Conservation (phyloP, 805 yeast genomes). For the Torulaspora microellipsoides region DNA sequence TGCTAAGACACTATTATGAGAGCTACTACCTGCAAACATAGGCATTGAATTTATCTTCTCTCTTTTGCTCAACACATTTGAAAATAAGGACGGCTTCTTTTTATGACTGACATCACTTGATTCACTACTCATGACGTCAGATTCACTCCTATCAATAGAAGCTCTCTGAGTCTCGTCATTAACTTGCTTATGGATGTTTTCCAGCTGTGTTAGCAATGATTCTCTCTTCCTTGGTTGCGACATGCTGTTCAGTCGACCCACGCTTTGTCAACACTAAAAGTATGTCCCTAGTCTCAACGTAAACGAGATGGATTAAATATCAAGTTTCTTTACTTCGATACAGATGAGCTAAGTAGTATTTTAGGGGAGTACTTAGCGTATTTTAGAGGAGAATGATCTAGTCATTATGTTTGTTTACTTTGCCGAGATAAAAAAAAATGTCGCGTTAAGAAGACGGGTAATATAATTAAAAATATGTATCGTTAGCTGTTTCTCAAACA, state of each 20-base stretch:
- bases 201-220: slow-evolving; percentile 21
- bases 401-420: too few species aligned
- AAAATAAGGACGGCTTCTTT: slow-evolving; percentile 10
- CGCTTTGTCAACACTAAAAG: too few species aligned
- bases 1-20: slow-evolving; percentile 27
- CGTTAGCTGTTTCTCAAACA: slow-evolving; percentile 18
- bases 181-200: slow-evolving; percentile 21
- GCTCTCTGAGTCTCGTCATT: slow-evolving; percentile 12
- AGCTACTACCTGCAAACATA: slow-evolving; percentile 22
- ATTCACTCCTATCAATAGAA: slow-evolving; percentile 1
- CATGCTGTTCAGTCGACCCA: neutral
- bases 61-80: slow-evolving; percentile 12
- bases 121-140: slow-evolving; percentile 5
- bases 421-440: too few species aligned
- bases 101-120: neutral
- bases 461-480: neutral
- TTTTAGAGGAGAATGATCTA: too few species aligned
- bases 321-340: too few species aligned
- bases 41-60: slow-evolving; percentile 20
- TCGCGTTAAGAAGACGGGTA: too few species aligned
- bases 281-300: too few species aligned
- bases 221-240: slow-evolving; percentile 10
- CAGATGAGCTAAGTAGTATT: too few species aligned
- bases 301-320: too few species aligned
- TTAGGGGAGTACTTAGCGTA: too few species aligned